Evolutionary conservation across 2,329 filamentous ascomycete species (phyloP).

Genomic region (Colletotrichum tofieldiae): DNA sequence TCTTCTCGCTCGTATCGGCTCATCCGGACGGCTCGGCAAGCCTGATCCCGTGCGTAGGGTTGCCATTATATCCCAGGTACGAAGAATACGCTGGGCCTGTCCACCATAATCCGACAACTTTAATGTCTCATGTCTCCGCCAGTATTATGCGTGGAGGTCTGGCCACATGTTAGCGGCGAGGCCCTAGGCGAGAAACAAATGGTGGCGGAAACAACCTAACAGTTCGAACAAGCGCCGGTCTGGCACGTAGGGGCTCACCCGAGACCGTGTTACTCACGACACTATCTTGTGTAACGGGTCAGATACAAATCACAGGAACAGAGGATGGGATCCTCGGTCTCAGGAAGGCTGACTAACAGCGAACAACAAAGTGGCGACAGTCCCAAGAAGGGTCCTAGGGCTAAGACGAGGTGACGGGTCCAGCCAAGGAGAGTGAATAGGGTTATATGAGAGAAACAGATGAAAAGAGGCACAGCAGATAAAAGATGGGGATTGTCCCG

Average conservation of each 20-base stretch:
- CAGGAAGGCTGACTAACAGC: slow-evolving; percentile 14
- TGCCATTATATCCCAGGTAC: slow-evolving; percentile 59
- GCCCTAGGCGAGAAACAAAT: slow-evolving; percentile 8
- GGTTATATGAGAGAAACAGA: slow-evolving; percentile 29
- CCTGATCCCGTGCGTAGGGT: slow-evolving; percentile 59
- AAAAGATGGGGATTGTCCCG: slow-evolving; percentile 9
- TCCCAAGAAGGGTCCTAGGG: slow-evolving; percentile 6
- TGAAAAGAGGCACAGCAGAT: slow-evolving; percentile 25
- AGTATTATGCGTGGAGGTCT: slow-evolving; percentile 30
- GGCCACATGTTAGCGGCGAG: slow-evolving; percentile 23
- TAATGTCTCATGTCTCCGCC: slow-evolving; percentile 42
- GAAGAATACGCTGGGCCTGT: slow-evolving; percentile 37
- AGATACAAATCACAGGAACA: slow-evolving; percentile 9
- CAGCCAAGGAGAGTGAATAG: slow-evolving; percentile 11
- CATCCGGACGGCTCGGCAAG: slow-evolving; percentile 57
- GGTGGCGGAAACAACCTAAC: slow-evolving; percentile 42
- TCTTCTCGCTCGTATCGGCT: slow-evolving; percentile 52
- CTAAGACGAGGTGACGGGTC: slow-evolving; percentile 15
- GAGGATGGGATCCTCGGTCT: slow-evolving; percentile 24
- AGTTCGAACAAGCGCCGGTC: slow-evolving; percentile 21
- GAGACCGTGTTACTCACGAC: slow-evolving; percentile 20
- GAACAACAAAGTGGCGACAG: slow-evolving; percentile 2
- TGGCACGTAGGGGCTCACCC: slow-evolving; percentile 45
- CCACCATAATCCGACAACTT: slow-evolving; percentile 41
- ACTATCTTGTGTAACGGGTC: background rate